Base-by-base conservation (phyloP, 2,329 filamentous ascomycete species). In the Tolypocladium tropicale region DNA sequence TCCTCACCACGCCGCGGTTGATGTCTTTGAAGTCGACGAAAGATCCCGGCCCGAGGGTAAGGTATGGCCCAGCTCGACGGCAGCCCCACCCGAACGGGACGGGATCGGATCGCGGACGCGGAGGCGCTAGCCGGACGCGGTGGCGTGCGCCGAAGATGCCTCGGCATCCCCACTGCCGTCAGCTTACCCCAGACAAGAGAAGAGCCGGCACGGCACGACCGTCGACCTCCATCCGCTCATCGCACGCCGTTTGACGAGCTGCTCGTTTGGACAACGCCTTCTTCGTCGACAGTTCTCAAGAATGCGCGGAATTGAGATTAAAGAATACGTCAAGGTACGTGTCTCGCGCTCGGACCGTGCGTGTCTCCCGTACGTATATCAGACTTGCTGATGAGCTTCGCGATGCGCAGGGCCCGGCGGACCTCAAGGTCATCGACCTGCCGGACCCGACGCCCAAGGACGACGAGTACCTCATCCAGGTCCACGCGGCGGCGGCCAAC, bases 401-500 rank as follows among this genome's bases (percentile, higher is more conserved):
- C 52, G n/a, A 53, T 14, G 37, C 5, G 21, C 59, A 94, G 88
- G 85, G 85, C 36, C 90, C 92, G 2, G 76, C 85, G 59, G 89
- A 94, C 67, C 89, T 97, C 70, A 80, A 77, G 59, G 87, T 95
- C 61, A 80, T 83, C 21, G 78, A 83, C 25, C 80, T 96, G 16
- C 84, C 90, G 21, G 89, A 91, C 55, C 92, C 90, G 1, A 74
- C 75, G 1, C 89, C 91, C 1, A 77, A 79, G 10, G 72, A 83
- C 34, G 76, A 88, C 67, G 84, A 96, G 74, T 97, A 96, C 70
- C 79, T 95, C 60, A 88, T 97, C 68, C 82, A 85, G 67, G 88
- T 97, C 65, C 89, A 90, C 72, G 90, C 93, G 51, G 82, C 88
- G 0, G 93, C 90, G 23, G 89, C 90, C 65, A 97, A 97, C 76